A percentile compares a stretch with the other conserved stretches of the same genome.
These are phyloP conservation scores for Fraxinus pennsylvanica DNA, from an alignment of 257 asterid genomes.

Conservation along the genomic window DNA sequence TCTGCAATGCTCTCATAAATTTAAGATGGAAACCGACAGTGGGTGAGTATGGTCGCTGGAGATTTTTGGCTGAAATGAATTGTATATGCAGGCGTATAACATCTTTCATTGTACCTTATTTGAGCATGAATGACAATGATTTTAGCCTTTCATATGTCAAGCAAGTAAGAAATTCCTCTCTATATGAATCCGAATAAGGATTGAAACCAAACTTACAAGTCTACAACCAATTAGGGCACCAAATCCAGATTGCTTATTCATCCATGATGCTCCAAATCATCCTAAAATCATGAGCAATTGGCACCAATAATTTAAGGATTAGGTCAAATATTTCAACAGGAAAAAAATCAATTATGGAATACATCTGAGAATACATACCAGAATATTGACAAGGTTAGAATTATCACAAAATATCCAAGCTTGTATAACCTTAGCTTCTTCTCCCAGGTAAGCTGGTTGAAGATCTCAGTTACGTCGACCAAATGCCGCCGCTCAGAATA, in stretches of 20 bases:
- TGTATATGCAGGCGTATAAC: not conserved
- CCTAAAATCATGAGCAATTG: constrained; percentile 39
- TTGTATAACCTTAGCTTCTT: constrained; percentile 66
- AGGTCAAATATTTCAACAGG: not conserved
- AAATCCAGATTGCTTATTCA: constrained; percentile 43
- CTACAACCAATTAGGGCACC: constrained; percentile 21
- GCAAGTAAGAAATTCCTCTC: not conserved
- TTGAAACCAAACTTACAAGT: constrained; percentile 25
- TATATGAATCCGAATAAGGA: not conserved
- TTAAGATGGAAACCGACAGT: not conserved
- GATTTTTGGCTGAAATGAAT: not conserved
- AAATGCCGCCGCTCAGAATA: constrained; percentile 53
- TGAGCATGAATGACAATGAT: not conserved
- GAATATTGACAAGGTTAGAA: constrained; percentile 56
- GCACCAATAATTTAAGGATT: constrained; percentile 18
- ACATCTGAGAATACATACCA: constrained; percentile 37
- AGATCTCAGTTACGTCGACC: constrained; percentile 88
- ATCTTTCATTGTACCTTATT: not conserved
- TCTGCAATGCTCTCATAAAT: not conserved
- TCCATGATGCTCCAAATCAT: constrained; percentile 74
- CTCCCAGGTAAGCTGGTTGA: constrained; percentile 71
- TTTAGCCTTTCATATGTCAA: not conserved
- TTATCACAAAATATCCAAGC: constrained; percentile 63
- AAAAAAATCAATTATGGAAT: constrained; percentile 4
- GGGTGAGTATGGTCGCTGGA: not conserved